These are phyloP conservation scores for Psilocybe cyanescens DNA, from an alignment of 768 basidiomycete species.

Conservation along the genomic window DNA sequence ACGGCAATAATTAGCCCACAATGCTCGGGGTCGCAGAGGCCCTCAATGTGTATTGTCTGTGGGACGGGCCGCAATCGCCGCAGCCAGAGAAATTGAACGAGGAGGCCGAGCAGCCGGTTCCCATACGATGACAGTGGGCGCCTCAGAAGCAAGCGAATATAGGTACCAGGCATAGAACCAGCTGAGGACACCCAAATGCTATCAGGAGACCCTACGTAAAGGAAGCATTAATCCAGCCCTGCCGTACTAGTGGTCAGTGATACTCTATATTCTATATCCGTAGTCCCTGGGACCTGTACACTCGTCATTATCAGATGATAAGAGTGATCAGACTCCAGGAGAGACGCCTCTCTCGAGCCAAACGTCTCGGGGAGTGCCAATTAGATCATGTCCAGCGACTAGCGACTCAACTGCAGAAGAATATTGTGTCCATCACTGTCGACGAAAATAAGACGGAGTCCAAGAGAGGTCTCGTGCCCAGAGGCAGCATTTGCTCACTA, in stretches of 20 bases:
- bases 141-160: slow-evolving; percentile 2
- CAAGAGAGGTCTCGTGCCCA: not conserved
- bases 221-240: not conserved
- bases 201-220: not conserved
- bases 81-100: not conserved
- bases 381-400: not conserved
- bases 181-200: not conserved
- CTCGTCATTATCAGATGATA: not conserved
- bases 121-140: slow-evolving; percentile 9
- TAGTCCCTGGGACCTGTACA: not conserved
- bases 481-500: not conserved
- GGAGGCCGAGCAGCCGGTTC: slow-evolving; percentile 1
- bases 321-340: not conserved
- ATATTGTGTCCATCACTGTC: not conserved
- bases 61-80: not conserved
- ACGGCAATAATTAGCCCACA: too few relatives aligned
- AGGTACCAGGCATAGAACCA: not conserved
- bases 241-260: too few relatives aligned
- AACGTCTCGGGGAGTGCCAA: not conserved
- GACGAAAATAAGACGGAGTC: not conserved
- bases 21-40: too few relatives aligned
- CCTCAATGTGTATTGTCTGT: too few relatives aligned
- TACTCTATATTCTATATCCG: too few relatives aligned
- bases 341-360: not conserved
- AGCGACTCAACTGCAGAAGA: not conserved